A percentile compares a stretch with the other conserved stretches of the same genome.
phyloP scores from a whole-genome alignment of 2,329 filamentous ascomycete genomes.

The Xylariomycetidae sp. region DNA sequence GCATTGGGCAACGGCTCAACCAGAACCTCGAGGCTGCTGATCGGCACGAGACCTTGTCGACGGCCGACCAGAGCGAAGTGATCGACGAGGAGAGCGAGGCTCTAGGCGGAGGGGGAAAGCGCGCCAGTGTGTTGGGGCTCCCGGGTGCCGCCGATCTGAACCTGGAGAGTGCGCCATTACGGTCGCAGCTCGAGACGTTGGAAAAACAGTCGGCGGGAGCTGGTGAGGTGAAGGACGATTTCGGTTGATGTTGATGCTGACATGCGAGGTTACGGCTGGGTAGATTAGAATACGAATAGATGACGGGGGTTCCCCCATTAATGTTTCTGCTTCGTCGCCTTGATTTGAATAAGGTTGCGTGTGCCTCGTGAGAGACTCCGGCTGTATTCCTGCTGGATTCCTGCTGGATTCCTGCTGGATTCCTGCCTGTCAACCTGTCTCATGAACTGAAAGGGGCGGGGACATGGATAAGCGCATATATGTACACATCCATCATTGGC shows the following conservation, averaged over 20 bases:
- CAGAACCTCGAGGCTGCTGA: constrained; percentile 36
- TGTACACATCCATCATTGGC: too few species aligned
- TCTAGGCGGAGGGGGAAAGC: constrained; percentile 46
- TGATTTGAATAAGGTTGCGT: too few species aligned
- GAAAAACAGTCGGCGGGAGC: constrained; percentile 8
- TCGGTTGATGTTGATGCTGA: neutral
- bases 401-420: too few species aligned
- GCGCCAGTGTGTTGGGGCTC: constrained; percentile 48
- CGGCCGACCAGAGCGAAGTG: constrained; percentile 29
- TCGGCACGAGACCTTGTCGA: constrained; percentile 17
- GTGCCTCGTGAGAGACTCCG: too few species aligned
- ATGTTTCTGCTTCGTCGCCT: too few species aligned
- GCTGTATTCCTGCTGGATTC: too few species aligned
- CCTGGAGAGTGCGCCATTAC: constrained; percentile 47
- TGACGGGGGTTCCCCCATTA: too few species aligned
- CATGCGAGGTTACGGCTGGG: too few species aligned
- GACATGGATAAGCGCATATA: too few species aligned
- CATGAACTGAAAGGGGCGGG: too few species aligned
- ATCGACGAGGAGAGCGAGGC: constrained; percentile 50
- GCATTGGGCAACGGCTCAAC: constrained; percentile 44
- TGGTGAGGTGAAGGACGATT: neutral
- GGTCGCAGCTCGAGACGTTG: constrained; percentile 12
- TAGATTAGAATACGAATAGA: too few species aligned
- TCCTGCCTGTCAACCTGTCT: too few species aligned
- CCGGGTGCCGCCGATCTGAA: constrained; percentile 30